A percentile compares a stretch with the other conserved stretches of the same genome.
Conservation (phyloP, 805 yeast genomes). For the Sporopachydermia lactativora region DNA sequence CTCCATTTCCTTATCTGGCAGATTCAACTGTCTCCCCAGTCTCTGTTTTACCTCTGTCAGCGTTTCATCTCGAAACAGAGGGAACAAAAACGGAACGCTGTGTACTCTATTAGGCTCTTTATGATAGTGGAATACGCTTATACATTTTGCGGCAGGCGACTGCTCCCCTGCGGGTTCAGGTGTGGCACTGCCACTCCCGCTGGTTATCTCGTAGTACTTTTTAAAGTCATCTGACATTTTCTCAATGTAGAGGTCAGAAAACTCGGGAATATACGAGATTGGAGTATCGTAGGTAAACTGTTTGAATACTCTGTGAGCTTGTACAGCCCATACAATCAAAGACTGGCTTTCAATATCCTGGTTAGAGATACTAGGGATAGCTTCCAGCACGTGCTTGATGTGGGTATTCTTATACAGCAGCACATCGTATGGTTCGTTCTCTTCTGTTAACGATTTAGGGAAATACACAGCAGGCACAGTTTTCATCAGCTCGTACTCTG, state of each 20-base stretch:
- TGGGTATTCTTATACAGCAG: conserved; percentile 51
- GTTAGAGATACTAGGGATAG: conserved; percentile 26
- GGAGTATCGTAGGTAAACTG: conserved; percentile 17
- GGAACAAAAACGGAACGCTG: conserved; percentile 76
- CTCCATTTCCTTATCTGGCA: conserved; percentile 68
- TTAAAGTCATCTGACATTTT: conserved; percentile 28
- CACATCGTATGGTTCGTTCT: conserved; percentile 45
- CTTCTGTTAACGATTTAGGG: conserved; percentile 55
- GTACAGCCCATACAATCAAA: conserved; percentile 8
- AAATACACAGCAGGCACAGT: conserved; percentile 58
- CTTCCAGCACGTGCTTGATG: conserved; percentile 37
- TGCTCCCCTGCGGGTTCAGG: conserved; percentile 8
- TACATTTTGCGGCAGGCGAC: conserved; percentile 24
- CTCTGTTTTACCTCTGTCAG: conserved; percentile 50
- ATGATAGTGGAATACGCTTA: conserved; percentile 65
- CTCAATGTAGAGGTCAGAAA: conserved; percentile 30
- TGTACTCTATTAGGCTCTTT: conserved; percentile 54
- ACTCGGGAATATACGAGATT: conserved; percentile 25
- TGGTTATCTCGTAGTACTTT: conserved; percentile 12
- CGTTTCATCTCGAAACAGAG: conserved; percentile 52
- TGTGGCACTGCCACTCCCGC: conserved; percentile 14
- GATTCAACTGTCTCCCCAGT: conserved; percentile 54
- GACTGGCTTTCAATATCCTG: conserved; percentile 2
- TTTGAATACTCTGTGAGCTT: conserved; percentile 8
- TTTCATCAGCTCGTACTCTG: conserved; percentile 66